Evolutionary conservation across 2,329 filamentous ascomycete species (phyloP).

Genomic region (Cercospora brassicicola): DNA sequence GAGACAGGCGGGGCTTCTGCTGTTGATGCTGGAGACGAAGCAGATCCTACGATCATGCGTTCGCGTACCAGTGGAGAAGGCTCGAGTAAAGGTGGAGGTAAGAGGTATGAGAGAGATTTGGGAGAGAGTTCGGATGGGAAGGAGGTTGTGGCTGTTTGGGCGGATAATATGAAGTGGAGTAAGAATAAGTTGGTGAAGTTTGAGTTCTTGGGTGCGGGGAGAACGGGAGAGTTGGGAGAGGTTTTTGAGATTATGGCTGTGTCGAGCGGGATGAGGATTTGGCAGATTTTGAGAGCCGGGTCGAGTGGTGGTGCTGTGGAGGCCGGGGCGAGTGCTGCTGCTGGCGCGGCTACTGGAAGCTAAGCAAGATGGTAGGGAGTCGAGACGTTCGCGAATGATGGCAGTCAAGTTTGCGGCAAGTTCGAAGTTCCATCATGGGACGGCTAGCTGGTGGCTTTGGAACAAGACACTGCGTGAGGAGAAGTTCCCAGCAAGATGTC

Average conservation of each 20-base stretch:
- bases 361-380: not conserved
- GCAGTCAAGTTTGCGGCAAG: too few relatives aligned
- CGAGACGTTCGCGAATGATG: not conserved
- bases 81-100: not conserved
- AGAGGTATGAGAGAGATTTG: conserved; percentile 12
- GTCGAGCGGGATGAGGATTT: conserved; percentile 20
- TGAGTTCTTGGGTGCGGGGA: conserved; percentile 21
- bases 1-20: not conserved
- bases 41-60: not conserved
- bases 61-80: not conserved
- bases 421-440: too few relatives aligned
- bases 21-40: not conserved
- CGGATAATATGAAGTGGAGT: conserved; percentile 21
- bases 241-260: conserved; percentile 23
- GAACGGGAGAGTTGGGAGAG: conserved; percentile 19
- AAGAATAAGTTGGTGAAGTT: conserved; percentile 25
- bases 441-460: too few relatives aligned
- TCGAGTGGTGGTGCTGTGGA: conserved; percentile 6
- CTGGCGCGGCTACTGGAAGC: not conserved
- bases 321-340: not conserved
- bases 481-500: too few relatives aligned
- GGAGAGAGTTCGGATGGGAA: conserved; percentile 24
- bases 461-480: too few relatives aligned
- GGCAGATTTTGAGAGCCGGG: conserved; percentile 19
- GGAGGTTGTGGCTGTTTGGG: conserved; percentile 27